A percentile compares a stretch with the other conserved stretches of the same genome.
Evolutionary conservation across 139 green algal species (phyloP).

Genomic region (Chlamydomonas eustigma): DNA sequence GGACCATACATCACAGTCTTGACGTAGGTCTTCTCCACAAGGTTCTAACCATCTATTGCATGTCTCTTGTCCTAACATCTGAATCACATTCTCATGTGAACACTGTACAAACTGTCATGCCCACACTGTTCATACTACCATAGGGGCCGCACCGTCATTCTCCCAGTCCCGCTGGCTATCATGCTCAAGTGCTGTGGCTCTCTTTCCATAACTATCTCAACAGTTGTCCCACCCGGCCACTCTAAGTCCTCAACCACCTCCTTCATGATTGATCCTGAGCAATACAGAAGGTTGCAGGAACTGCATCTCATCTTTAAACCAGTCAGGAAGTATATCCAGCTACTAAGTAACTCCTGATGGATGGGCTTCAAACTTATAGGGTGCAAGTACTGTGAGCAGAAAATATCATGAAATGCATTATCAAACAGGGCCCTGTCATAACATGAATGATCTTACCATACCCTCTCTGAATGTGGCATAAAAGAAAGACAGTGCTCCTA

Average conservation of each 20-base stretch:
- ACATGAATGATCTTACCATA: too few relatives aligned
- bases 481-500: too few relatives aligned
- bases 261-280: conserved; percentile 11
- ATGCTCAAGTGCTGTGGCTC: background rate
- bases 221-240: conserved; percentile 8
- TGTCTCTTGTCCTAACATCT: background rate
- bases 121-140: background rate
- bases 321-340: background rate
- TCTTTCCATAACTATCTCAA: background rate
- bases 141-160: background rate
- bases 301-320: too few relatives aligned
- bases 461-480: too few relatives aligned
- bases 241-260: conserved; percentile 11
- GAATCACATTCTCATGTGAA: background rate
- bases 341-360: too few relatives aligned
- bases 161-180: background rate
- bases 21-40: background rate
- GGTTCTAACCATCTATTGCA: background rate
- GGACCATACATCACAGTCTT: background rate
- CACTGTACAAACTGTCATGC: background rate
- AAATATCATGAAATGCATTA: too few relatives aligned
- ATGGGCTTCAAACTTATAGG: too few relatives aligned
- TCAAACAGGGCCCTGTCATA: too few relatives aligned
- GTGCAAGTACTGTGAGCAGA: background rate
- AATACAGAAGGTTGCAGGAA: too few relatives aligned